A percentile compares a stretch with the other conserved stretches of the same genome.
These are phyloP conservation scores for Coriolopsis trogii DNA, from an alignment of 1,284 basidiomycete species.

Conservation along the genomic window DNA sequence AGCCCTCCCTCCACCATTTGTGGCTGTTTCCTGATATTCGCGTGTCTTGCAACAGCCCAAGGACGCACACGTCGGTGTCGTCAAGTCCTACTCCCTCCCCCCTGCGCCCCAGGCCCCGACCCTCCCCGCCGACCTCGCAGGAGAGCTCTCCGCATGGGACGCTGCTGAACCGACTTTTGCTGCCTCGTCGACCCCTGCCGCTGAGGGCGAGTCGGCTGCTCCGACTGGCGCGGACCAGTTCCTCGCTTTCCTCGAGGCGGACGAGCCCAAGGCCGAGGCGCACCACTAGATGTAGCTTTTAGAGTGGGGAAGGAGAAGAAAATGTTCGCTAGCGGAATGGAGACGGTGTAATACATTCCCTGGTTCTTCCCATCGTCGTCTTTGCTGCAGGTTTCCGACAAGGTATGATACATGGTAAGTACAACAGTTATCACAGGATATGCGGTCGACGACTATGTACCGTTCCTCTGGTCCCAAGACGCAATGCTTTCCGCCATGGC, in stretches of 20 bases:
- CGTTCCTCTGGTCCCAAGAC: slow-evolving; percentile 15
- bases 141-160: slow-evolving; percentile 84
- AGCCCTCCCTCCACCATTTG: slow-evolving; percentile 3
- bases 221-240: slow-evolving; percentile 57
- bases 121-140: slow-evolving; percentile 78
- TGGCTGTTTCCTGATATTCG: no score
- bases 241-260: slow-evolving; percentile 59
- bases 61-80: slow-evolving; percentile 82
- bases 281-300: slow-evolving; percentile 45
- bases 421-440: no score
- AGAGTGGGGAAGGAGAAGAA: slow-evolving; percentile 17
- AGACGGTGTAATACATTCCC: slow-evolving; percentile 18
- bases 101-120: slow-evolving; percentile 68
- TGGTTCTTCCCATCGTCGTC: slow-evolving; percentile 6
- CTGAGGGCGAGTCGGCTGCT: slow-evolving; percentile 34
- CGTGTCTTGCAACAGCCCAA: slow-evolving; percentile 56
- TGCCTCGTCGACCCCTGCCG: slow-evolving; percentile 32
- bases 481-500: slow-evolving; percentile 46
- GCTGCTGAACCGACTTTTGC: slow-evolving; percentile 68
- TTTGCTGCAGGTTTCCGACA: no score
- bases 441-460: no score
- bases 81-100: slow-evolving; percentile 76
- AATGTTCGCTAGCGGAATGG: slow-evolving; percentile 16
- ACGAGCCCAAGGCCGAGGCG: slow-evolving; percentile 57
- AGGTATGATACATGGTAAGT: no score